Base-by-base conservation (phyloP, 176 grass and related monocot genomes). In the Zoysia pacifica region DNA sequence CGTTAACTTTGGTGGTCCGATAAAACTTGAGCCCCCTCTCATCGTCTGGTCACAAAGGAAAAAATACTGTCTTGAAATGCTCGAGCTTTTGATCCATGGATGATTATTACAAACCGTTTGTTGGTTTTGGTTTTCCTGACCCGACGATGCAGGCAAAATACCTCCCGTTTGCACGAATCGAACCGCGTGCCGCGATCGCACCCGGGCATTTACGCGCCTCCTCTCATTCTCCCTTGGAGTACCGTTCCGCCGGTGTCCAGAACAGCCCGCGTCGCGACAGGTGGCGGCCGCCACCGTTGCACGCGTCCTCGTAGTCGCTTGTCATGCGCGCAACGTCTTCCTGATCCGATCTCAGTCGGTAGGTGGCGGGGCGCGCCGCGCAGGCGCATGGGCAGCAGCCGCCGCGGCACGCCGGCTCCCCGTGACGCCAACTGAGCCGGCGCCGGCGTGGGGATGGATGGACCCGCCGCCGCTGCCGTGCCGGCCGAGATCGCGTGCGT, bases 181-280 rank as follows among this genome's bases (percentile, higher is more conserved):
- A 65, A 40, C 61, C 18, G 75, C 60, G 75, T 51, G 68, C 75
- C 55, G 45, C 64, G 75, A 65, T 65, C 60, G 39, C 60, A 65
- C 65, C 75, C 16, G 20, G 1, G 58, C 74, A 48, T 75, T 76
- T 16, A 63, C 43, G 3, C 20, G 43, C 8, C 11, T 55, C 70
- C n/a, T 37, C 14, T 54, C 1, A 12, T 45, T 6, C 44, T 45
- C 6, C 44, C 44, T 3, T 6, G 44, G 44, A 2, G 4, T 36
- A 63, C 44, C 16, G 58, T 77, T 77, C 74, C 59, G 4, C 44
- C 59, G 44, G 74, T 77, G 74, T 44, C 42, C 43, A 62, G 74
- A 48, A 77, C 42, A 62, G 11, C 18, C n/a, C 15, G 38, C 4
- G 38, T 1, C 12, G 67, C 7, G 18, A 35, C 44, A 70, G 19